Percentiles rank a stretch among this genome's conserved stretches.
Evolutionary conservation across 345 rosid genomes (phyloP).

Genomic region (Bruguiera parviflora): DNA sequence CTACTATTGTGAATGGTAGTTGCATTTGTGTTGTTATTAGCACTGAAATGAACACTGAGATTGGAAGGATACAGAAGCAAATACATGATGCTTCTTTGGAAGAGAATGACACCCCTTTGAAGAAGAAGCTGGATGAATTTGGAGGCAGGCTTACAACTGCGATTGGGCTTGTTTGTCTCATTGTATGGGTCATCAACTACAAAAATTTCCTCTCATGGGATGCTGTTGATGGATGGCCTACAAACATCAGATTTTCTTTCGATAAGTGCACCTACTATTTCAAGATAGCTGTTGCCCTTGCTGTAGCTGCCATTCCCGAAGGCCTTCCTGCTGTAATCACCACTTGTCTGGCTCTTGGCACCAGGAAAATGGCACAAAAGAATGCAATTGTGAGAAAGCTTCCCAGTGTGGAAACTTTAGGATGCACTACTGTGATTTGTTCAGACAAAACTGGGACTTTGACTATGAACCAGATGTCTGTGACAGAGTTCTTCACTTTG

Average conservation of each 20-base stretch:
- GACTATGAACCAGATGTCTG: constrained; percentile 96
- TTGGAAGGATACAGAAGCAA: constrained; percentile 86
- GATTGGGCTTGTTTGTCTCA: constrained; percentile 71
- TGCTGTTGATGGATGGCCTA: constrained; percentile 65
- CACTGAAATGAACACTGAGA: constrained; percentile 89
- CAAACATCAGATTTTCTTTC: constrained; percentile 63
- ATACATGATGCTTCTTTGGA: constrained; percentile 82
- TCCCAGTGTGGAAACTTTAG: constrained; percentile 91
- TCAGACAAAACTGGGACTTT: constrained; percentile 94
- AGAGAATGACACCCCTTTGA: constrained; percentile 81
- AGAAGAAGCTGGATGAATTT: constrained; percentile 86
- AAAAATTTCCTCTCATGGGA: constrained; percentile 81
- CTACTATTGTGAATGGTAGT: constrained; percentile 80
- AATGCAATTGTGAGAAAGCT: constrained; percentile 86
- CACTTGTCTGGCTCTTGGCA: constrained; percentile 81
- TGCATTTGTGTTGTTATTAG: constrained; percentile 59
- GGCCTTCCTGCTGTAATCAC: constrained; percentile 97
- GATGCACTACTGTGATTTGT: constrained; percentile 96
- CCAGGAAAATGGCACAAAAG: constrained; percentile 94
- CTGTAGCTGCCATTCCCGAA: constrained; percentile 95
- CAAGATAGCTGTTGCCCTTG: constrained; percentile 91
- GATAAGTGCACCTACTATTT: constrained; percentile 91
- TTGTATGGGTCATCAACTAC: constrained; percentile 82
- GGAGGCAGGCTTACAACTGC: constrained; percentile 70
- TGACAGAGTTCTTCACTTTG: constrained; percentile 66